Base-by-base conservation (phyloP, 2,329 filamentous ascomycete genomes). In the Lasiodiplodia sp. region DNA sequence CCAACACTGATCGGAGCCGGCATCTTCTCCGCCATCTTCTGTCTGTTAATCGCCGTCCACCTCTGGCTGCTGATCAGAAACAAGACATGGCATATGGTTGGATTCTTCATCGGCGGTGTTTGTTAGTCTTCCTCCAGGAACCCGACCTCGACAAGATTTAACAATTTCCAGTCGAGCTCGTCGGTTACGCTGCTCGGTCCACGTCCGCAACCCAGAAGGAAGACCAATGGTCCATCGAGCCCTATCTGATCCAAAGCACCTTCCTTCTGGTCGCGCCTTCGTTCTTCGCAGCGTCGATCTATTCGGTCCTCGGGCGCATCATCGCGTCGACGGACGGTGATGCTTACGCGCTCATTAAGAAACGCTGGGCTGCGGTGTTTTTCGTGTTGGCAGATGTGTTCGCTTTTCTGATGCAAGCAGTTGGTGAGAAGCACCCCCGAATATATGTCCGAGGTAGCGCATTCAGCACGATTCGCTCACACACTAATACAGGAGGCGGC, bases 151-250 rank as follows among this genome's bases (percentile, higher is more conserved):
- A 28, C 28, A 28, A 6, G 28, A 28, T 28, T 28, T 28, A 28
- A 28, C 28, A 28, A 28, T 7, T 28, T 7, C 53, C n/a, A 86
- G 84, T 86, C 69, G 84, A 87, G 73, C 74, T 76, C 0, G 75
- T 87, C 34, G 85, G 85, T 12, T 87, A 87, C 69, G 72, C 84
- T 16, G 83, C 81, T 2, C 82, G 86, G 58, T 14, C 57, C n/a
- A 11, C 38, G 3, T 62, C 57, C 3, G 81, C 57, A 2, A 49
- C 38, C 10, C 72, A 81, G 53, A 81, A 78, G 70, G 47, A 67
- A 40, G 70, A 64, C 25, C 23, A 47, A 18, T 64, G 68, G 64
- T 79, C 79, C 5, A 70, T 80, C 14, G 73, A 72, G 0, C 78
- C 80, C 2, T 85, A 80, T 73, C 79, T 83, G 55, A 73, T 85